Conservation (phyloP, 495 filamentous ascomycete genomes). For the Melanomma pulvis-pyrius region DNA sequence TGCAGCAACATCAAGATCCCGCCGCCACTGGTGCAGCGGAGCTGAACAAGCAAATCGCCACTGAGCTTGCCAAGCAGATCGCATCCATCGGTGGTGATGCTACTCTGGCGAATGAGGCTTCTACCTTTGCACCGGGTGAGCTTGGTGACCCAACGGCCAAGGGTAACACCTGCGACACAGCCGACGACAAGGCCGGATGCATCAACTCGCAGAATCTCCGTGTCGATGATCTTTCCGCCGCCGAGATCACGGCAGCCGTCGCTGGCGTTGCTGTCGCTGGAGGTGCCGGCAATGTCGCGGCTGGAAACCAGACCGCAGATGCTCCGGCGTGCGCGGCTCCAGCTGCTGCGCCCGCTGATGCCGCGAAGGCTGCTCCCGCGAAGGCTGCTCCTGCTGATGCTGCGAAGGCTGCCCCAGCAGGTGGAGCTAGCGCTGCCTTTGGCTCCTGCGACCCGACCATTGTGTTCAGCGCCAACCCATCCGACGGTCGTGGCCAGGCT, state of each 20-base stretch:
- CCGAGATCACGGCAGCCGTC: constrained; percentile 59
- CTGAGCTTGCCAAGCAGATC: constrained; percentile 58
- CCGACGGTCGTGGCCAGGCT: constrained; percentile 56
- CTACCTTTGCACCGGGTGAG: constrained; percentile 63
- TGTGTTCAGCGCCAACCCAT: constrained; percentile 52
- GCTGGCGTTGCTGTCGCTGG: constrained; percentile 40
- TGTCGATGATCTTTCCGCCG: constrained; percentile 59
- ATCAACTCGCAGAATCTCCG: constrained; percentile 64
- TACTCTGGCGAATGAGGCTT: constrained; percentile 56
- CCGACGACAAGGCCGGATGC: constrained; percentile 60
- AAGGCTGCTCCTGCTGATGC: constrained; percentile 50
- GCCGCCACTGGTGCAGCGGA: constrained; percentile 55
- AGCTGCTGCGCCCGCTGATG: neutral
- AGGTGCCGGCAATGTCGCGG: constrained; percentile 1
- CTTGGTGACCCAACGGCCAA: constrained; percentile 58
- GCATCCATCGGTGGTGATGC: constrained; percentile 62
- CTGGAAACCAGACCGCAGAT: constrained; percentile 4
- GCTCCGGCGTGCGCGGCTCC: neutral
- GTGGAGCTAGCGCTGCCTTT: constrained; percentile 53
- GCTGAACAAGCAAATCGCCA: constrained; percentile 58
- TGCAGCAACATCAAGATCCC: constrained; percentile 51
- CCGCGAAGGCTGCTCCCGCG: neutral
- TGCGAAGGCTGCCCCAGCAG: constrained; percentile 40
- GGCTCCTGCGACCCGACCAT: constrained; percentile 58
- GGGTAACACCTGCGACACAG: constrained; percentile 59